Percentiles rank a stretch among this genome's conserved stretches.
Evolutionary conservation across 2,329 filamentous ascomycete species (phyloP).

Genomic region (Mollisia scopiformis): DNA sequence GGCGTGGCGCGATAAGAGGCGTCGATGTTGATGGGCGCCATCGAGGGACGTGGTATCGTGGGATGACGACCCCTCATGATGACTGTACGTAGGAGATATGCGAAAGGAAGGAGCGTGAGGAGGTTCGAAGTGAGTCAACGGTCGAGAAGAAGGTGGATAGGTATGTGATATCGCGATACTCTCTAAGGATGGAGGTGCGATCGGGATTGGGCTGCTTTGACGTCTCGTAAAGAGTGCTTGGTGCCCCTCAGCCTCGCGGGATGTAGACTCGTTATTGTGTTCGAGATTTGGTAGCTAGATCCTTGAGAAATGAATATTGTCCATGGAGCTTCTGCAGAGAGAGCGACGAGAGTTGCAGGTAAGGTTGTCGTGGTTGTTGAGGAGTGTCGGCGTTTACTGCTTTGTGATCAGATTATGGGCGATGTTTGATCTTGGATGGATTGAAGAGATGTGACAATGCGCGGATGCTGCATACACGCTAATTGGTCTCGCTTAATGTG

Average conservation of each 20-base stretch:
- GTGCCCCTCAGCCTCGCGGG: slow-evolving; percentile 22
- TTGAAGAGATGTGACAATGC: slow-evolving; percentile 14
- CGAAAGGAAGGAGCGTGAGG: neutral
- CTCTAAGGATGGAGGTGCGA: neutral
- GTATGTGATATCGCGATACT: neutral
- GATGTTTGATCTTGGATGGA: slow-evolving; percentile 23
- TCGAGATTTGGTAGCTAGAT: neutral
- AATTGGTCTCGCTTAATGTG: slow-evolving; percentile 23
- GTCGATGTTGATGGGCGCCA: slow-evolving; percentile 28
- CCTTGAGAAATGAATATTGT: neutral
- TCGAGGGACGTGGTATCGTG: too few relatives aligned
- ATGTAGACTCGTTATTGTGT: neutral
- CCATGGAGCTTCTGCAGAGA: neutral
- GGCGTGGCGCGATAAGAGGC: slow-evolving; percentile 30
- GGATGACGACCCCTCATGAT: slow-evolving; percentile 32
- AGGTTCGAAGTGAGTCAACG: neutral
- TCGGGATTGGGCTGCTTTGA: neutral
- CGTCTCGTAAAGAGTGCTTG: neutral
- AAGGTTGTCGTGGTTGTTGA: slow-evolving; percentile 4
- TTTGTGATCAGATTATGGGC: slow-evolving; percentile 28
- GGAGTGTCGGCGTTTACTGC: slow-evolving; percentile 12
- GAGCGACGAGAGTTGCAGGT: neutral
- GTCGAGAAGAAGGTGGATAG: neutral
- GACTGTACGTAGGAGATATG: slow-evolving; percentile 3
- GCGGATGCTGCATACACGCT: slow-evolving; percentile 5